These are phyloP conservation scores for Sugiyamaella grinbergsii DNA, from an alignment of 1,139 yeast genomes.

Conservation along the genomic window DNA sequence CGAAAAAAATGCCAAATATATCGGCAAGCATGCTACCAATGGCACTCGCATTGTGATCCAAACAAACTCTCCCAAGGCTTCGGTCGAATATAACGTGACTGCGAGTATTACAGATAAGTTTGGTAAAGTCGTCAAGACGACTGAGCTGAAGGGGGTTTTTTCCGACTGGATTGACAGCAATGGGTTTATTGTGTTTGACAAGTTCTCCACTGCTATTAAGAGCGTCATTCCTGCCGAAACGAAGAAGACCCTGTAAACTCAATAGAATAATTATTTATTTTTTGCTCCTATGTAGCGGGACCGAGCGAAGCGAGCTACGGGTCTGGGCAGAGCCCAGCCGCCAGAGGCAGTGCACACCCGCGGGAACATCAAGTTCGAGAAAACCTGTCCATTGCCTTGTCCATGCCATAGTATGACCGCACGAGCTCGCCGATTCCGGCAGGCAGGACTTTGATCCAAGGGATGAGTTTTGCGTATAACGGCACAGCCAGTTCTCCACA, in stretches of 20 bases:
- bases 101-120: conserved; percentile 40
- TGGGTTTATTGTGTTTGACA: conserved; percentile 35
- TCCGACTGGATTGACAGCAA: conserved; percentile 36
- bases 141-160: conserved; percentile 25
- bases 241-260: conserved; percentile 19
- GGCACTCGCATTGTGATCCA: conserved; percentile 35
- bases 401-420: conserved; percentile 63
- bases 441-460: conserved; percentile 67
- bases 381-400: conserved; percentile 41
- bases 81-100: conserved; percentile 52
- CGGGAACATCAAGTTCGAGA: no score
- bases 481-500: conserved; percentile 73
- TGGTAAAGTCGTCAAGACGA: conserved; percentile 19
- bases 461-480: conserved; percentile 67
- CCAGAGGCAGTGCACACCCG: no score
- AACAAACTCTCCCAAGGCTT: conserved; percentile 44
- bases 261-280: background rate
- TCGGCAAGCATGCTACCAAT: conserved; percentile 50
- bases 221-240: conserved; percentile 18
- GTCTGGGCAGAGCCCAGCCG: no score
- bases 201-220: conserved; percentile 27
- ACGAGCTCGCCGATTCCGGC: conserved; percentile 64
- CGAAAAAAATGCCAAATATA: conserved; percentile 60
- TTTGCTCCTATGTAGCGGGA: no score
- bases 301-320: no score